Evolutionary conservation across 495 filamentous ascomycete genomes (phyloP).

Genomic region (Tetracladium marchalianum): DNA sequence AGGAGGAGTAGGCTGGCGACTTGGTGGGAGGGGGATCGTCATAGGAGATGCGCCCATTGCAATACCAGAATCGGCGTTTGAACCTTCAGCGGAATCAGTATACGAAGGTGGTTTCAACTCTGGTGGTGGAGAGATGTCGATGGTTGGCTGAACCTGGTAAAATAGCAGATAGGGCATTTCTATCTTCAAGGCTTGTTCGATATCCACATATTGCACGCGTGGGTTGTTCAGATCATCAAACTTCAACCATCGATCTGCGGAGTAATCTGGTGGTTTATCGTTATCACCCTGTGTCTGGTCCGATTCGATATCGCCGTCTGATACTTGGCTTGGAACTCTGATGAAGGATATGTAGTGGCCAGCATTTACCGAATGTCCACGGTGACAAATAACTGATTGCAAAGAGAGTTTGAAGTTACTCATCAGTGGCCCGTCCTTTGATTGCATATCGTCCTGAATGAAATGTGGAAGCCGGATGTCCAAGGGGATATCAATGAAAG

Average conservation of each 20-base stretch:
- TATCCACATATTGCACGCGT: conserved; percentile 65
- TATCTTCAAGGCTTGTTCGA: conserved; percentile 57
- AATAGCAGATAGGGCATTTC: conserved; percentile 93
- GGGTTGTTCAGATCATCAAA: conserved; percentile 76
- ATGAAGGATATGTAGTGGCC: conserved; percentile 87
- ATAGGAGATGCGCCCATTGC: conserved; percentile 18
- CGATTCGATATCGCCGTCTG: conserved; percentile 36
- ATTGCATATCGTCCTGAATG: conserved; percentile 60
- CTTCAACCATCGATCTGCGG: conserved; percentile 69
- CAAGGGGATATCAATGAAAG: conserved; percentile 83
- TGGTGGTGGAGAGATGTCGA: conserved; percentile 43
- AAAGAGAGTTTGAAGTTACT: conserved; percentile 83
- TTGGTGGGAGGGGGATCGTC: conserved; percentile 15
- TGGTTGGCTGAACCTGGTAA: conserved; percentile 85
- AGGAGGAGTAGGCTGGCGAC: conserved; percentile 25
- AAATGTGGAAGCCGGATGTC: conserved; percentile 85
- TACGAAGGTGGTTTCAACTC: conserved; percentile 13
- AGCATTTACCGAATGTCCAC: conserved; percentile 77
- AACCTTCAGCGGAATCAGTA: conserved; percentile 17
- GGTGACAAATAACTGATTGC: conserved; percentile 85
- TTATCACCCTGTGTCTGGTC: conserved; percentile 42
- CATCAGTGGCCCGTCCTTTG: conserved; percentile 46
- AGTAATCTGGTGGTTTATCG: conserved; percentile 37
- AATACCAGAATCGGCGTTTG: conserved; percentile 33
- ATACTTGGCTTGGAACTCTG: conserved; percentile 51